Percentiles rank a stretch among this genome's conserved stretches.
phyloP scores from a whole-genome alignment of 1,284 basidiomycete species.

The Papiliotrema flavescens region DNA sequence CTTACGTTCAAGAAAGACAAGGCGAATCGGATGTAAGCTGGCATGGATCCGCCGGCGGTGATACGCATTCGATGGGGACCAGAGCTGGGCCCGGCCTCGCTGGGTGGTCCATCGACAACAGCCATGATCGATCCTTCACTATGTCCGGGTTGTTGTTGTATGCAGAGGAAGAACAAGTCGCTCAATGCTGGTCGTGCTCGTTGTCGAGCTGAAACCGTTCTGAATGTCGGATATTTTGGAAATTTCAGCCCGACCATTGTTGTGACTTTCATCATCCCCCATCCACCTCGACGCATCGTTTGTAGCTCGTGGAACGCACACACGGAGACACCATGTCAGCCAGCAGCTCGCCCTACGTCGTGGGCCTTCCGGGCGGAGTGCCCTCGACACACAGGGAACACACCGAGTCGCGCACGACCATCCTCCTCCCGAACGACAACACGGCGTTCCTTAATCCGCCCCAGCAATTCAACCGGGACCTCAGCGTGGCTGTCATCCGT shows the following conservation, averaged over 20 bases:
- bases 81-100: neutral
- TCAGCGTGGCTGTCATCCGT: conserved; percentile 86
- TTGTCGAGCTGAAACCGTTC: neutral
- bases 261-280: no score
- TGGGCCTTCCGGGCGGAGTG: conserved; percentile 43
- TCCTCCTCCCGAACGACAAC: conserved; percentile 69
- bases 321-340: no score
- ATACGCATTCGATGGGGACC: conserved; percentile 54
- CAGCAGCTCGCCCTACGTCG: no score
- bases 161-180: neutral
- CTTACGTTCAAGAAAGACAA: conserved; percentile 61
- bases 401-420: conserved; percentile 78
- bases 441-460: conserved; percentile 95
- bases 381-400: conserved; percentile 75
- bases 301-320: no score
- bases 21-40: conserved; percentile 60
- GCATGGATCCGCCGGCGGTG: conserved; percentile 62
- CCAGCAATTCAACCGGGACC: conserved; percentile 96
- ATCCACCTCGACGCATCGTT: no score
- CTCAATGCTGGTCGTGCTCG: neutral
- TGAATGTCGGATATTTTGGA: neutral
- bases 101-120: neutral
- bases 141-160: neutral
- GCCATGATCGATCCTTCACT: neutral
- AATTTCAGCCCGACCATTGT: no score